Base-by-base conservation (phyloP, 1,284 basidiomycete species). In the Sporisorium iseilematis-ciliati region DNA sequence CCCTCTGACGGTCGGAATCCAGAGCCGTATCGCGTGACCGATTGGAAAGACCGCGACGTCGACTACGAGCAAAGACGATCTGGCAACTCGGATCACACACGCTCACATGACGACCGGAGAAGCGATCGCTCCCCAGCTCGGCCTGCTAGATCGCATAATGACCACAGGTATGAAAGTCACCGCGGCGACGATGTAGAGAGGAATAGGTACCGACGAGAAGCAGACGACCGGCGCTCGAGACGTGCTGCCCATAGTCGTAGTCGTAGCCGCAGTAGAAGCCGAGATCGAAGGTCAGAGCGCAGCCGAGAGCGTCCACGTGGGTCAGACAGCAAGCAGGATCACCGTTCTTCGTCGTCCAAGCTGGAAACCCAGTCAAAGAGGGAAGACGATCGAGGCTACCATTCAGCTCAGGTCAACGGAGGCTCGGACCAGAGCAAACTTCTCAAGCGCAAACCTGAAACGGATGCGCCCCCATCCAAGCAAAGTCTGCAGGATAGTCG, bases 231-330 rank as follows among this genome's bases (percentile, higher is more conserved):
- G 21, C 20, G 12, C 42, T 33, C 26, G 26, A 42, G n/a, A 23
- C 20, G 20, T 7, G 7, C 10, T 23, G 29, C 14, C 20, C 45
- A 31, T n/a, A 53, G 51, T 29, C 52, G 31, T 23, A 26, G 25
- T 7, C 35, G 46, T 29, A 11, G 41, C 23, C 46, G 45, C 11
- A 21, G 49, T 23, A 56, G 48, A 20, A 40, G 48, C 21, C 60
- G 61, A 50, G 55, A 59, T 21, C 52, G 42, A 11, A 58, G 55
- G 31, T 48, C 48, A 21, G 61, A 60, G 29, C 66, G 57, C 42
- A 63, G 55, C 35, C 55, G 59, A 43, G 69, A 63, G 5, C 60
- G 69, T 8, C 33, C 23, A 11, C 46, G 38, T 18, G 35, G 5
- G 20, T 8, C 33, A 23, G 46, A 49, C 33, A 20, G 26, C 33